A percentile compares a stretch with the other conserved stretches of the same genome.
Conservation (phyloP, 176 grass and related monocot species). For the Avena eriantha region DNA sequence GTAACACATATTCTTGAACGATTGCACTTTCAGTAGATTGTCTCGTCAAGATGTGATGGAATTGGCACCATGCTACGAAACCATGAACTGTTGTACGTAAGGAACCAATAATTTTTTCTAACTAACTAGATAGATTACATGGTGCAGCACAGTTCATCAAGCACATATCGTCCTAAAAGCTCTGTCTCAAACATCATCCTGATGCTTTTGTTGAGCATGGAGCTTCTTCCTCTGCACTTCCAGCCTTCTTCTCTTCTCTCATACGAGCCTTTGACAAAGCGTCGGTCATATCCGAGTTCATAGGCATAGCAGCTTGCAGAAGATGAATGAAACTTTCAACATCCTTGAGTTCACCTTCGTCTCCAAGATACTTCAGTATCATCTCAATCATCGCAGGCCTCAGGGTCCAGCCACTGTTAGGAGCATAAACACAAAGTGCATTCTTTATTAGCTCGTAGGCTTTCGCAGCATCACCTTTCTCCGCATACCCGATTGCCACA, state of each 20-base stretch:
- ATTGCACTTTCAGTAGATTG: background rate
- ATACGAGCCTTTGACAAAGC: slow-evolving; percentile 56
- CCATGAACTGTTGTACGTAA: background rate
- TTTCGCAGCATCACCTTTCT: slow-evolving; percentile 59
- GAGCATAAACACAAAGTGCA: slow-evolving; percentile 58
- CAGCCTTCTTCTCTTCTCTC: slow-evolving; percentile 57
- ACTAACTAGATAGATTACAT: background rate
- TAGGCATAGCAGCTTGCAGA: slow-evolving; percentile 65
- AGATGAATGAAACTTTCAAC: slow-evolving; percentile 66
- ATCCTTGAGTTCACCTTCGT: slow-evolving; percentile 59
- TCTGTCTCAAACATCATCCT: background rate
- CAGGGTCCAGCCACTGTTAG: slow-evolving; percentile 62
- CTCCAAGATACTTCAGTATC: slow-evolving; percentile 66
- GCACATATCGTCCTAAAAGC: background rate
- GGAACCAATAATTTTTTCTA: background rate
- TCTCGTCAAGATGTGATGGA: background rate
- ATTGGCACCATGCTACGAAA: background rate
- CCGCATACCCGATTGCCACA: slow-evolving; percentile 66
- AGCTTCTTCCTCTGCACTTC: slow-evolving; percentile 41
- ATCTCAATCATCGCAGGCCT: slow-evolving; percentile 55
- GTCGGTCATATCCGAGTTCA: slow-evolving; percentile 62
- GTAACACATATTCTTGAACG: background rate
- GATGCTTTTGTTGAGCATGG: slow-evolving; percentile 25
- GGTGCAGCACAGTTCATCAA: background rate
- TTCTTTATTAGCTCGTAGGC: slow-evolving; percentile 73